phyloP scores from a whole-genome alignment of 768 basidiomycete species.

The Arthromyces matolae region DNA sequence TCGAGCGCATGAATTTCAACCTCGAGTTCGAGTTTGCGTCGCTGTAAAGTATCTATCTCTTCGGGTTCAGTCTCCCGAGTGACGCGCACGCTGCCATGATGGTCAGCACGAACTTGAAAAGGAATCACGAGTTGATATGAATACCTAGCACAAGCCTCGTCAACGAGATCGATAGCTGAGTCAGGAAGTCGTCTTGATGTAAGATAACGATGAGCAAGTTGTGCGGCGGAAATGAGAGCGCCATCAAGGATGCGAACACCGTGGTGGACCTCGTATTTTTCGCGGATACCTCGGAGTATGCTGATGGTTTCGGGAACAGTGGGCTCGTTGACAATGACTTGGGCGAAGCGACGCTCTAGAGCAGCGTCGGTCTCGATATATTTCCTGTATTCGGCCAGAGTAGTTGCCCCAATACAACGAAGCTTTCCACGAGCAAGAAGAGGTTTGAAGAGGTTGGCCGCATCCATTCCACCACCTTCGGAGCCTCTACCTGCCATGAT shows the following conservation, averaged over 20 bases:
- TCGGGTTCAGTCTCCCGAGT: constrained; percentile 94
- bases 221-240: constrained; percentile 85
- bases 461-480: constrained; percentile 90
- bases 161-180: constrained; percentile 87
- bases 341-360: constrained; percentile 87
- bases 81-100: constrained; percentile 66
- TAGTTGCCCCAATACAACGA: constrained; percentile 84
- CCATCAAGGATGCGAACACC: constrained; percentile 87
- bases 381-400: constrained; percentile 86
- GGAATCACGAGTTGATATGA: neutral
- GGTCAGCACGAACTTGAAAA: constrained; percentile 1
- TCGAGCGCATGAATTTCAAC: constrained; percentile 94
- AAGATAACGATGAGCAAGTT: constrained; percentile 90
- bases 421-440: constrained; percentile 81
- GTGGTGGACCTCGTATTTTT: constrained; percentile 91
- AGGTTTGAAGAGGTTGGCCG: constrained; percentile 89
- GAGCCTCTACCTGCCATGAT: constrained; percentile 87
- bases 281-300: constrained; percentile 90
- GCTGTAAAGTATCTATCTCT: constrained; percentile 86
- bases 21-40: constrained; percentile 85
- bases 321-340: constrained; percentile 92
- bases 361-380: constrained; percentile 93
- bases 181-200: constrained; percentile 78
- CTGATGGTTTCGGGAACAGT: constrained; percentile 85
- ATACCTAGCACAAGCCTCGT: constrained; percentile 86